Conservation (phyloP, 225 moss, liverwort and hornwort genomes). For the Anthoceros angustus region DNA sequence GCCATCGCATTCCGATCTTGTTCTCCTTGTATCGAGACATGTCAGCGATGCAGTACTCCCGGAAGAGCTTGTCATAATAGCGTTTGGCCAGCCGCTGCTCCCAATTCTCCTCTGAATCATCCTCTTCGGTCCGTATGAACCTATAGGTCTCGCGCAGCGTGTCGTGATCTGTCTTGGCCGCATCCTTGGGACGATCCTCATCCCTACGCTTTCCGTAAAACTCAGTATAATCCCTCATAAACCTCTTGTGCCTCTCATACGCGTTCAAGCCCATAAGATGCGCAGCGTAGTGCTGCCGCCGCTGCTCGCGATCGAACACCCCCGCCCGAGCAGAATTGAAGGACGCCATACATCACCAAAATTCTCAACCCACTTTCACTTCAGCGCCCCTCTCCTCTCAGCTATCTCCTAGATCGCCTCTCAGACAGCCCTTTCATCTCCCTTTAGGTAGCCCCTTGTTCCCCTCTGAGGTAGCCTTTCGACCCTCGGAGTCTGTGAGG, state of each 20-base stretch:
- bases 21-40: constrained; percentile 74
- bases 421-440: too few relatives aligned
- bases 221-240: constrained; percentile 39
- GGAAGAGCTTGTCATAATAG: constrained; percentile 92
- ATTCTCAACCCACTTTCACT: too few relatives aligned
- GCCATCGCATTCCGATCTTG: constrained; percentile 94
- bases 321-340: constrained; percentile 33
- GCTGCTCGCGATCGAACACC: constrained; percentile 36
- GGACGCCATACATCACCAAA: constrained; percentile 25
- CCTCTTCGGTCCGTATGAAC: constrained; percentile 87
- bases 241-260: constrained; percentile 55
- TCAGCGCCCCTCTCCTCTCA: too few relatives aligned
- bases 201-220: constrained; percentile 19
- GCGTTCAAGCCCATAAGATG: constrained; percentile 42
- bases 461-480: too few relatives aligned
- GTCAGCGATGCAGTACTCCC: constrained; percentile 78
- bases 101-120: constrained; percentile 74
- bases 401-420: too few relatives aligned
- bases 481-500: too few relatives aligned
- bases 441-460: too few relatives aligned
- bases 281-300: constrained; percentile 38
- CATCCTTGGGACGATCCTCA: constrained; percentile 14
- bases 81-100: constrained; percentile 96
- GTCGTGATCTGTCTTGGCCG: constrained; percentile 70
- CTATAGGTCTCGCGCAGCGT: constrained; percentile 82